These are phyloP conservation scores for Cyamopsis tetragonoloba DNA, from an alignment of 306 rosid genomes.

Conservation along the genomic window DNA sequence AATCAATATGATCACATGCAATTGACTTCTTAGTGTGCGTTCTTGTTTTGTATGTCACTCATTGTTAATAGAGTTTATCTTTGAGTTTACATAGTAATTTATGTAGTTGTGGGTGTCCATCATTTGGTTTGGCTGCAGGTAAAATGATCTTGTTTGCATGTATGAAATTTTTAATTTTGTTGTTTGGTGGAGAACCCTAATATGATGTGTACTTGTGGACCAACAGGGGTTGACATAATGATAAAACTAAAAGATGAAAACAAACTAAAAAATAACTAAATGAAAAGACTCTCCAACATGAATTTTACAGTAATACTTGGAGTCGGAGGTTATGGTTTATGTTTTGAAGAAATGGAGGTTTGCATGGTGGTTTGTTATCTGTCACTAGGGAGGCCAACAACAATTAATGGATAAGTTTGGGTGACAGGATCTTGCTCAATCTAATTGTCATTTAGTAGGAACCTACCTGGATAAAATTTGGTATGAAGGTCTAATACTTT, in stretches of 20 bases:
- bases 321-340: background rate
- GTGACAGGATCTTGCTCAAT: background rate
- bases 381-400: background rate
- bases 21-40: background rate
- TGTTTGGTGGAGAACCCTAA: background rate
- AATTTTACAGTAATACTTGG: background rate
- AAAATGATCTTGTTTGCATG: background rate
- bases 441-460: conserved; percentile 1
- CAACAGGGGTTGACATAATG: background rate
- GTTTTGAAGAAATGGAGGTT: conserved; percentile 13
- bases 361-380: conserved; percentile 14
- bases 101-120: background rate
- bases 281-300: background rate
- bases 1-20: background rate
- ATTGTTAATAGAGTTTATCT: background rate
- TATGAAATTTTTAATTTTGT: background rate
- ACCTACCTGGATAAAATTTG: conserved; percentile 10
- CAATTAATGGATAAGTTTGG: background rate
- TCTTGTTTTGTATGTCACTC: background rate
- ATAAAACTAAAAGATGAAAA: too few species aligned
- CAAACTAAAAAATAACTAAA: too few species aligned
- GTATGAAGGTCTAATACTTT: background rate
- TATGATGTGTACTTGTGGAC: background rate
- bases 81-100: background rate
- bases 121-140: background rate